Evolutionary conservation across 1,284 basidiomycete species (phyloP).

Genomic region (Coniophora puteana): DNA sequence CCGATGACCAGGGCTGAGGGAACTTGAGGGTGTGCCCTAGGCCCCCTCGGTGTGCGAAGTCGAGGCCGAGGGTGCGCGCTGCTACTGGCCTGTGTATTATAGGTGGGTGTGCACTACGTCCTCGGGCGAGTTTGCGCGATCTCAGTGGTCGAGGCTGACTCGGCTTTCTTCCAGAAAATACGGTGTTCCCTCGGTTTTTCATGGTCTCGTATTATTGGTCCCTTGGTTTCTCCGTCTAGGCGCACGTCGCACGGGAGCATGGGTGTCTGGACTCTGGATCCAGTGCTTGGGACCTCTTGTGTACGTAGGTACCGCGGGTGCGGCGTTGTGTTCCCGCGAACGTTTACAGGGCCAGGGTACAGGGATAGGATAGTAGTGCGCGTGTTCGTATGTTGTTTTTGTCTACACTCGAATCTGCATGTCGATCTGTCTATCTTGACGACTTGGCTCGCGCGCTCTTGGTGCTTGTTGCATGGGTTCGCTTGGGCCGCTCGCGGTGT

Average conservation of each 20-base stretch:
- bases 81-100: too few relatives aligned
- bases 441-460: not conserved
- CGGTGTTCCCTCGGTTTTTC: too few relatives aligned
- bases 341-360: too few relatives aligned
- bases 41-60: not conserved
- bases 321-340: not conserved
- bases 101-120: too few relatives aligned
- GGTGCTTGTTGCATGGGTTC: too few relatives aligned
- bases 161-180: not conserved
- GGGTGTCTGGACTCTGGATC: not conserved
- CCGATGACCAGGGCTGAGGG: conserved; percentile 59
- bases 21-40: not conserved
- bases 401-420: not conserved
- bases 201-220: too few relatives aligned
- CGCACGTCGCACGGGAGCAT: too few relatives aligned
- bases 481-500: too few relatives aligned
- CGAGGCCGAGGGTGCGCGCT: too few relatives aligned
- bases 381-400: not conserved
- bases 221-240: too few relatives aligned
- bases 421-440: not conserved
- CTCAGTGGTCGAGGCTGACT: not conserved
- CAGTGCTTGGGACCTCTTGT: not conserved
- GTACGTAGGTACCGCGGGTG: not conserved
- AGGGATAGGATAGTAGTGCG: not conserved
- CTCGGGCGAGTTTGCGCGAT: too few relatives aligned